Conservation (phyloP, 129 eudicot genomes). For the Gnaphalium uliginosum region DNA sequence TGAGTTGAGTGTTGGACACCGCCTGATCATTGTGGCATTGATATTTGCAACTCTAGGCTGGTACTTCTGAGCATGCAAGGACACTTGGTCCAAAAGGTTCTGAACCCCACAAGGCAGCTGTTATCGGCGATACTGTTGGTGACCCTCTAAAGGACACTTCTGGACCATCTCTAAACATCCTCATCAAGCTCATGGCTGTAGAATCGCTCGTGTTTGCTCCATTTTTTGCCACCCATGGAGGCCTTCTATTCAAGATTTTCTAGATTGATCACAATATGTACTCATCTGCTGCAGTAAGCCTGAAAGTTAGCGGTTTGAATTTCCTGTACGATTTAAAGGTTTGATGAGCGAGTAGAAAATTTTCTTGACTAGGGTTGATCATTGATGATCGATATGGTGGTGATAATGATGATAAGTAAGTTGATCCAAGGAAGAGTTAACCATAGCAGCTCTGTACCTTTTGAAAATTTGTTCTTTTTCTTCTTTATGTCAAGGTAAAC, state of each 20-base stretch:
- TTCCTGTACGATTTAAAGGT: not conserved
- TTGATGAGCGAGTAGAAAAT: conserved; percentile 2
- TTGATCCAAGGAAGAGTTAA: not conserved
- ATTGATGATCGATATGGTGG: conserved; percentile 3
- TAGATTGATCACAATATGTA: conserved; percentile 9
- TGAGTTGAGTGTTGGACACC: not conserved
- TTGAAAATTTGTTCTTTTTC: not conserved
- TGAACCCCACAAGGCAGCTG: conserved; percentile 92
- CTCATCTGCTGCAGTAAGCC: not conserved
- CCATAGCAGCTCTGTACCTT: not conserved
- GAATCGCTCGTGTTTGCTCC: conserved; percentile 94
- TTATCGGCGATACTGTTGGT: conserved; percentile 85
- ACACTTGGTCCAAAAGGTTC: conserved; percentile 89
- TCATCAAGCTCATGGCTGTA: conserved; percentile 91
- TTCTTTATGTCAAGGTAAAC: not conserved
- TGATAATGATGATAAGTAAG: not conserved
- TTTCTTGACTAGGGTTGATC: not conserved
- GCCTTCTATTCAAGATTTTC: conserved; percentile 78
- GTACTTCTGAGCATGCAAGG: conserved; percentile 84
- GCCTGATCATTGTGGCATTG: not conserved
- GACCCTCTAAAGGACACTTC: conserved; percentile 93
- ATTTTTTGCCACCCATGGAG: conserved; percentile 88
- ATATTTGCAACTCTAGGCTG: conserved; percentile 51
- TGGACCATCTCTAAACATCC: conserved; percentile 86
- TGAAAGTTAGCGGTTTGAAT: not conserved